phyloP scores from a whole-genome alignment of 441 rosid genomes.

The Erodium moschatum region DNA sequence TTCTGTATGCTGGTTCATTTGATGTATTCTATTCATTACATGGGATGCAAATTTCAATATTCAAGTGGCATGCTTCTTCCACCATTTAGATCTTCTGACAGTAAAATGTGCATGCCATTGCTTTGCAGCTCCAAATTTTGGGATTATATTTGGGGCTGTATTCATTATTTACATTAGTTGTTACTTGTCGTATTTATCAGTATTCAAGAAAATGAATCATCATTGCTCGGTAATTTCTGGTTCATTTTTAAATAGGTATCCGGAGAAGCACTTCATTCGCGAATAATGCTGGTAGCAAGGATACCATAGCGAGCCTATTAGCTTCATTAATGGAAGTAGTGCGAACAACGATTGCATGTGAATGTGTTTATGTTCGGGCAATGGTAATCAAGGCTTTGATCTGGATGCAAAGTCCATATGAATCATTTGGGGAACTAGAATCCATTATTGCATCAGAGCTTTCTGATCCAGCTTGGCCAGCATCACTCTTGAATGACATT shows the following conservation, averaged over 20 bases:
- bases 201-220: not conserved
- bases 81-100: no score
- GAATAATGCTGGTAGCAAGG: constrained; percentile 61
- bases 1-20: not conserved
- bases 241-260: constrained; percentile 36
- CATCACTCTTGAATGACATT: constrained; percentile 83
- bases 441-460: constrained; percentile 98
- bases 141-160: not conserved
- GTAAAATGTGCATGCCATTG: no score
- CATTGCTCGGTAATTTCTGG: not conserved
- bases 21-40: not conserved
- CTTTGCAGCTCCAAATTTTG: not conserved
- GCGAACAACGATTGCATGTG: constrained; percentile 98
- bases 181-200: not conserved
- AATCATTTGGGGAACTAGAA: constrained; percentile 86
- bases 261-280: constrained; percentile 58
- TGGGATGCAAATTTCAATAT: not conserved
- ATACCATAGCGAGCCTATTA: constrained; percentile 79
- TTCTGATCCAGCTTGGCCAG: constrained; percentile 98
- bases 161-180: not conserved
- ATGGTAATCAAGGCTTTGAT: constrained; percentile 98
- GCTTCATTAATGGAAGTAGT: constrained; percentile 99
- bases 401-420: constrained; percentile 99
- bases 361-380: constrained; percentile 95
- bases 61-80: no score